phyloP scores from a whole-genome alignment of 148 eudicot genomes.

The Rhododendron ovatum region DNA sequence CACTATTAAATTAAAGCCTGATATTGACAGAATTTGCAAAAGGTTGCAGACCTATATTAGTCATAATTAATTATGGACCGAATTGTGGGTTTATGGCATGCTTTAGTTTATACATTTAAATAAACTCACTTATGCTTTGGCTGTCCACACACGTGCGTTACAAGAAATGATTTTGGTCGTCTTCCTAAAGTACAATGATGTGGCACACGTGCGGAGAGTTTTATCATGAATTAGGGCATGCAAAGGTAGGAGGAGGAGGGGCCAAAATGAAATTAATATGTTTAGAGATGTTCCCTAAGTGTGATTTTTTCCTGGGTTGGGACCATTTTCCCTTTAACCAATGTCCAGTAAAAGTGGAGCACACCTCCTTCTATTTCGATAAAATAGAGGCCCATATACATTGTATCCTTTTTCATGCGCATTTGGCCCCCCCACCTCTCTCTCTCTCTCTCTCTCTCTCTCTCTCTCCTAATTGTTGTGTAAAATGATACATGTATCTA shows the following conservation, averaged over 20 bases:
- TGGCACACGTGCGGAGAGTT: conserved; percentile 14
- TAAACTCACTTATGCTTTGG: background rate
- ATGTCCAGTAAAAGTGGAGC: conserved; percentile 12
- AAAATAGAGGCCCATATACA: background rate
- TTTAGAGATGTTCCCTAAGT: background rate
- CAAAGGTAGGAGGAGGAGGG: background rate
- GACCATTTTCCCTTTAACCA: background rate
- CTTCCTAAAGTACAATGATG: conserved; percentile 5
- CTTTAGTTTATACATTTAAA: background rate
- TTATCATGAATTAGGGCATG: background rate
- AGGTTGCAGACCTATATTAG: background rate
- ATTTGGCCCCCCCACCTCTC: background rate
- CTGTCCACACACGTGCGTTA: conserved; percentile 5
- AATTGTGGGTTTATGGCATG: background rate
- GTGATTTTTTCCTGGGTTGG: conserved; percentile 1
- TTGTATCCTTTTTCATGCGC: background rate
- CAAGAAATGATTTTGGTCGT: conserved; percentile 9
- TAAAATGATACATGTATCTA: background rate
- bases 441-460: background rate
- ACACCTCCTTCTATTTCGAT: conserved; percentile 13
- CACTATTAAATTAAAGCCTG: background rate
- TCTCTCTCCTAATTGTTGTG: too few species aligned
- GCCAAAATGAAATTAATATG: background rate
- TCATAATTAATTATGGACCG: background rate
- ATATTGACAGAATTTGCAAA: background rate